These are phyloP conservation scores for Mimosa pudica DNA, from an alignment of 306 rosid genomes.

Conservation along the genomic window DNA sequence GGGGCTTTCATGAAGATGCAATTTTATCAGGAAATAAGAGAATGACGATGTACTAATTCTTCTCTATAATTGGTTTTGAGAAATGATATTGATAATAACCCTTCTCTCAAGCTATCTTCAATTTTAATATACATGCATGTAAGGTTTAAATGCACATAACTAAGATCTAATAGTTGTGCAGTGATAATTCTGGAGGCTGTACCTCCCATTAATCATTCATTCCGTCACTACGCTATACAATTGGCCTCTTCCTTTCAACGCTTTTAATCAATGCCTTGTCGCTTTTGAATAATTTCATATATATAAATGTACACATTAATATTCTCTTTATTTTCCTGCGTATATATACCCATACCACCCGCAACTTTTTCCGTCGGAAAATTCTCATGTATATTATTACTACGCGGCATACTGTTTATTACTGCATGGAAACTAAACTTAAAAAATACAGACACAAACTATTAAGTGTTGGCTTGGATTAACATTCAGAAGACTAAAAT, in stretches of 20 bases:
- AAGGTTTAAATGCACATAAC: neutral
- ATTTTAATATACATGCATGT: neutral
- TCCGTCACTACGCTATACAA: neutral
- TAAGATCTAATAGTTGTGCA: neutral
- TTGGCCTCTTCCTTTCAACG: neutral
- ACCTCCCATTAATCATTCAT: neutral
- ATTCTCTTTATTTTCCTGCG: no score
- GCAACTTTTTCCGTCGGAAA: no score
- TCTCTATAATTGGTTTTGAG: neutral
- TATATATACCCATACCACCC: no score
- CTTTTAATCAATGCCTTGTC: neutral
- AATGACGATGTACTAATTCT: neutral
- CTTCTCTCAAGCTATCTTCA: neutral
- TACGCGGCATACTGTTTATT: neutral
- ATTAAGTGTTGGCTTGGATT: neutral
- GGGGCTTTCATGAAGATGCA: neutral
- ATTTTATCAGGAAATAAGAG: neutral
- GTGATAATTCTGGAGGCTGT: neutral
- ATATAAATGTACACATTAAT: neutral
- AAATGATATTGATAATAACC: neutral
- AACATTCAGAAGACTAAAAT: no score
- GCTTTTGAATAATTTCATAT: neutral
- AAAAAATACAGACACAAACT: neutral
- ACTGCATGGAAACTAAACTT: no score
- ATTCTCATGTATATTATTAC: neutral